phyloP scores from a whole-genome alignment of 2,329 filamentous ascomycete species.

The Davidsoniella australis region DNA sequence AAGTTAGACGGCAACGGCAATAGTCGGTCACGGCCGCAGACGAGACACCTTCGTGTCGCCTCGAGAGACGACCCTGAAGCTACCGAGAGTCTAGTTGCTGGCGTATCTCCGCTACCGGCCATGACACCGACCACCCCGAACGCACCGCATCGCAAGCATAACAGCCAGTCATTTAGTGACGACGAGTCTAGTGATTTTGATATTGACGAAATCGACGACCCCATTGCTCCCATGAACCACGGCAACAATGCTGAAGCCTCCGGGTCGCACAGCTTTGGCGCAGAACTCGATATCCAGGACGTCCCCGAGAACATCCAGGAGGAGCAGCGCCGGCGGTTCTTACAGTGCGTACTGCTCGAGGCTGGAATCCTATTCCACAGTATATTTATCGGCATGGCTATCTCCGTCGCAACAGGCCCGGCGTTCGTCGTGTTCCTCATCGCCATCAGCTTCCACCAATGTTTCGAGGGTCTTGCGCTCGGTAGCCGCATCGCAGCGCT shows the following conservation, averaged over 20 bases:
- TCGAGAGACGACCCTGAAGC: slow-evolving; percentile 33
- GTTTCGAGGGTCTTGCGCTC: slow-evolving; percentile 74
- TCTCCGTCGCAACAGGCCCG: slow-evolving; percentile 64
- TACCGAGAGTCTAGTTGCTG: slow-evolving; percentile 38
- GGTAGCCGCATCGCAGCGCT: slow-evolving; percentile 69
- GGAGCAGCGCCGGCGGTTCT: slow-evolving; percentile 46
- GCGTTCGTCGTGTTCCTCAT: slow-evolving; percentile 65
- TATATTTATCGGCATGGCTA: slow-evolving; percentile 74
- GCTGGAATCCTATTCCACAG: slow-evolving; percentile 74
- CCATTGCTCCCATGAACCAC: slow-evolving; percentile 12
- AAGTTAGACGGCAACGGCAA: slow-evolving; percentile 2
- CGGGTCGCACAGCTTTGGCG: slow-evolving; percentile 15
- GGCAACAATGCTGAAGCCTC: slow-evolving; percentile 13
- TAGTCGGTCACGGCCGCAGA: slow-evolving; percentile 3
- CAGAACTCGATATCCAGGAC: slow-evolving; percentile 10
- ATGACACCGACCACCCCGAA: slow-evolving; percentile 22
- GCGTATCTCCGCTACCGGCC: slow-evolving; percentile 39
- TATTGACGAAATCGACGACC: slow-evolving; percentile 38
- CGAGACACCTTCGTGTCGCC: slow-evolving; percentile 30
- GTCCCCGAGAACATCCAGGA: slow-evolving; percentile 23
- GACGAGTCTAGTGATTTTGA: slow-evolving; percentile 37
- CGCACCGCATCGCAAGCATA: slow-evolving; percentile 9
- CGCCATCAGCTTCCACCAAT: slow-evolving; percentile 72
- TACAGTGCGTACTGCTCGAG: slow-evolving; percentile 67
- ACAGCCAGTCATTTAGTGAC: slow-evolving; percentile 13